Conservation (phyloP, 106 monocot genomes). For the Gastrodia elata region DNA sequence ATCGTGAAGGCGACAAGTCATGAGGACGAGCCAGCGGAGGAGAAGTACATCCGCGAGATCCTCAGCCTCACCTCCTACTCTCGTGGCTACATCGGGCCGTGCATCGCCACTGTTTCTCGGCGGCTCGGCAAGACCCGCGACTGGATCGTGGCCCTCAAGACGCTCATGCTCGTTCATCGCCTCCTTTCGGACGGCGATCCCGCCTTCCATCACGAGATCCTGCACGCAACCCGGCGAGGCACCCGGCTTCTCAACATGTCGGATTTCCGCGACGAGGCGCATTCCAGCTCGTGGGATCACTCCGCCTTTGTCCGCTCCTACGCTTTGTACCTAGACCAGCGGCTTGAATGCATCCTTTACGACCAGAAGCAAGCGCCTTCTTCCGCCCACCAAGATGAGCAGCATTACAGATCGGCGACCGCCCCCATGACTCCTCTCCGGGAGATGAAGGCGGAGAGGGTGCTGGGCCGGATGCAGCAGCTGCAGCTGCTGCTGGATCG, state of each 20-base stretch:
- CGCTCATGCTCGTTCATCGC: slow-evolving; percentile 58
- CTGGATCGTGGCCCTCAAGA: slow-evolving; percentile 65
- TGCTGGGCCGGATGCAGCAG: slow-evolving; percentile 52
- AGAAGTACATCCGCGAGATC: slow-evolving; percentile 49
- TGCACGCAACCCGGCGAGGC: slow-evolving; percentile 46
- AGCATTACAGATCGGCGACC: neutral
- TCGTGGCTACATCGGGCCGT: slow-evolving; percentile 30
- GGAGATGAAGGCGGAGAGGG: slow-evolving; percentile 51
- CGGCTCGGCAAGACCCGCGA: slow-evolving; percentile 57
- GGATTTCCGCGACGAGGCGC: slow-evolving; percentile 73
- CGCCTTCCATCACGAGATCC: slow-evolving; percentile 46
- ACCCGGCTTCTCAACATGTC: slow-evolving; percentile 60
- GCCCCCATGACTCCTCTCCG: slow-evolving; percentile 28
- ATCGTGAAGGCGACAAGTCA: slow-evolving; percentile 74
- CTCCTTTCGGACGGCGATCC: slow-evolving; percentile 53
- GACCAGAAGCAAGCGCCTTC: slow-evolving; percentile 24
- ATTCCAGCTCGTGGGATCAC: slow-evolving; percentile 70
- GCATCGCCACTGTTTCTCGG: slow-evolving; percentile 38
- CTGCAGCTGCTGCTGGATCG: slow-evolving; percentile 62
- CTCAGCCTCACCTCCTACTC: slow-evolving; percentile 49
- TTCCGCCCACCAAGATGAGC: neutral
- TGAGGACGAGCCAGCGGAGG: slow-evolving; percentile 51
- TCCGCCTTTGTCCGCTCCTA: slow-evolving; percentile 64
- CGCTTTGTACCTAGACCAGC: slow-evolving; percentile 61
- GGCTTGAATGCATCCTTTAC: slow-evolving; percentile 41